Conservation (phyloP, 2,329 filamentous ascomycete genomes). For the Elsinoe arachidis region DNA sequence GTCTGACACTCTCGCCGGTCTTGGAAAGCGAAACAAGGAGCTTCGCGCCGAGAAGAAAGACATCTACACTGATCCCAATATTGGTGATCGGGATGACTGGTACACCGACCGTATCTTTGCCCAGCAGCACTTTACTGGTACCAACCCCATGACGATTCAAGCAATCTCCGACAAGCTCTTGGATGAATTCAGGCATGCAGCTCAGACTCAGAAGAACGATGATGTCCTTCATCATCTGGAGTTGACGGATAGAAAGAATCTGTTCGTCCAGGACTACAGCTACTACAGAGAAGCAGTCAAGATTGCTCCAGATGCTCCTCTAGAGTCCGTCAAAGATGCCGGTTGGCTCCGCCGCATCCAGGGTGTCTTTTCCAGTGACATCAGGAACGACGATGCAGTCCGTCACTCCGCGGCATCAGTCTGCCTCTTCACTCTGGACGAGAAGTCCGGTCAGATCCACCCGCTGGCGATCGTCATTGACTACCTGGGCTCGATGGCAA, state of each 20-base stretch:
- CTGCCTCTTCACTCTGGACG: constrained; percentile 28
- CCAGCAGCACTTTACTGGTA: constrained; percentile 38
- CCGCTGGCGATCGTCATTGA: constrained; percentile 43
- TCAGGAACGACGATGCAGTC: neutral
- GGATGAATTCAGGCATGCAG: constrained; percentile 30
- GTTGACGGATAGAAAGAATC: constrained; percentile 23
- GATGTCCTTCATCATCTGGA: constrained; percentile 27
- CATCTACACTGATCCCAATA: constrained; percentile 23
- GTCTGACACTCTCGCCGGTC: constrained; percentile 1
- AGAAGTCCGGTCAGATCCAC: constrained; percentile 35
- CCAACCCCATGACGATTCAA: constrained; percentile 38
- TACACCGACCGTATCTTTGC: constrained; percentile 38
- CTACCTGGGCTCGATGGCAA: constrained; percentile 35
- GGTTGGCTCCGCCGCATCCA: constrained; percentile 4
- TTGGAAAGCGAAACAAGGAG: constrained; percentile 3
- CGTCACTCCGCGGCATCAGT: constrained; percentile 14
- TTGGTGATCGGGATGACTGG: constrained; percentile 32
- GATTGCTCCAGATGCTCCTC: constrained; percentile 12
- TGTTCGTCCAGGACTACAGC: constrained; percentile 39
- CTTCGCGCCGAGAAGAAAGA: constrained; percentile 17
- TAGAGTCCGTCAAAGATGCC: constrained; percentile 16
- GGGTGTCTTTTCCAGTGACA: constrained; percentile 12
- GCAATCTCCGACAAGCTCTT: constrained; percentile 27
- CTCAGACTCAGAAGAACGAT: constrained; percentile 27
- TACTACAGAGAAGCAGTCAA: constrained; percentile 33